These are phyloP conservation scores for Leccinum olivaceopallidum DNA, from an alignment of 768 basidiomycete genomes.

Conservation along the genomic window DNA sequence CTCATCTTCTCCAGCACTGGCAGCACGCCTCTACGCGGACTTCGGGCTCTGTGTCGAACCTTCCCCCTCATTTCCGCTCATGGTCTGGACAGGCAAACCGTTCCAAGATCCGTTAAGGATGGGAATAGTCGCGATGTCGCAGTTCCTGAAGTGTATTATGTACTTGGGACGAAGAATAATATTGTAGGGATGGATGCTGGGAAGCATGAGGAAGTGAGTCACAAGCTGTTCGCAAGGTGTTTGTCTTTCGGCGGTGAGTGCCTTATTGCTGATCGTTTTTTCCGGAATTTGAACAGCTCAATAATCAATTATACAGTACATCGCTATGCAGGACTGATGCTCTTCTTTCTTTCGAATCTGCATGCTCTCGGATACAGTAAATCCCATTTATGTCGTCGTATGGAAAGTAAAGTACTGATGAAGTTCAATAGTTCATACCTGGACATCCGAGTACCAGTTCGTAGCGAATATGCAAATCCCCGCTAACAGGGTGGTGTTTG, in stretches of 20 bases:
- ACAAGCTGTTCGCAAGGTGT: background rate
- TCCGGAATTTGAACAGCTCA: slow-evolving; percentile 36
- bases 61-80: slow-evolving; percentile 39
- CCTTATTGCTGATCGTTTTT: background rate
- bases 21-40: slow-evolving; percentile 13
- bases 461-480: slow-evolving; percentile 7
- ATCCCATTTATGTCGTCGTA: slow-evolving; percentile 5
- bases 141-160: slow-evolving; percentile 38
- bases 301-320: slow-evolving; percentile 53
- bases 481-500: slow-evolving; percentile 29
- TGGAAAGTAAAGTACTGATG: background rate
- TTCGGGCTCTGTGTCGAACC: slow-evolving; percentile 8
- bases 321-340: slow-evolving; percentile 48
- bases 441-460: slow-evolving; percentile 28
- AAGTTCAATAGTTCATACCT: slow-evolving; percentile 26
- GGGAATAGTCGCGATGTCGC: slow-evolving; percentile 42
- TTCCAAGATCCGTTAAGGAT: slow-evolving; percentile 35
- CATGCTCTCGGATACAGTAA: slow-evolving; percentile 44
- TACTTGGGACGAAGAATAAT: slow-evolving; percentile 52
- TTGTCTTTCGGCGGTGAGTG: background rate
- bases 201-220: slow-evolving; percentile 46
- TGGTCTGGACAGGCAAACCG: slow-evolving; percentile 37
- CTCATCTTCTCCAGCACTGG: slow-evolving; percentile 21
- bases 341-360: slow-evolving; percentile 42
- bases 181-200: slow-evolving; percentile 39